Evolutionary conservation across 352 stramenopile species (phyloP), one percentile per base, ranked within the genome.

Genomic region (Phytophthora quininea): DNA sequence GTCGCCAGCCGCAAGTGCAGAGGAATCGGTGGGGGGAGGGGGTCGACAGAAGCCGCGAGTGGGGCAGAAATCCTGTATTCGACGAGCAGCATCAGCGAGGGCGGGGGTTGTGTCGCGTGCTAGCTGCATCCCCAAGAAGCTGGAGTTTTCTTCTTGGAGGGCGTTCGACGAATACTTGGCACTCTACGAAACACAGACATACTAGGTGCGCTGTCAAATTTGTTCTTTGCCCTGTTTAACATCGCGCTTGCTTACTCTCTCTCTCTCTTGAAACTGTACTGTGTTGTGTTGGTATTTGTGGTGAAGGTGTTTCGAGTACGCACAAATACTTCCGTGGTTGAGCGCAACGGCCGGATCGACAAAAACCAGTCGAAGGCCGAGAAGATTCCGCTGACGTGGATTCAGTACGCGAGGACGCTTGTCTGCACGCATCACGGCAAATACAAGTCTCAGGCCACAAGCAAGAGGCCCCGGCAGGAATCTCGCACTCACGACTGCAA

Each of bases 381-480:
- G 15, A 57, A 57, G 24, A 57, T 57, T 11, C 51, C 32, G 3
- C 33, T 27, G 10, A 24, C 15, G n/a, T 57, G 51, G 51, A 35
- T 31, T 3, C 51, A 57, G 35, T 57, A 57, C 5, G 51, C 51
- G 24, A 57, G 19, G 51, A n/a, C 51, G 19, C 47, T 48, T 37
- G 51, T 57, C 5, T 57, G 51, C 33, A 57, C 51, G 3, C 32
- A 57, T 30, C 35, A 57, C 24, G 51, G 51, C 9, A 57, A 57
- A 19, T 57, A 48, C n/a, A 14, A 43, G 51, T 54, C 47, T 3
- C 19, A 38, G 6, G 33, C 51, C 11, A 57, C 15, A 14, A 32
- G 11, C n/a, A 48, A 57, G 27, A 32, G 35, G 19, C 51, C 51
- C 10, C 12, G 51, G 35, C 51, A 57, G 8, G 51, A 57, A 30